These are phyloP conservation scores for Nannizziopsis barbatae DNA, from an alignment of 2,329 filamentous ascomycete species.

Conservation along the genomic window DNA sequence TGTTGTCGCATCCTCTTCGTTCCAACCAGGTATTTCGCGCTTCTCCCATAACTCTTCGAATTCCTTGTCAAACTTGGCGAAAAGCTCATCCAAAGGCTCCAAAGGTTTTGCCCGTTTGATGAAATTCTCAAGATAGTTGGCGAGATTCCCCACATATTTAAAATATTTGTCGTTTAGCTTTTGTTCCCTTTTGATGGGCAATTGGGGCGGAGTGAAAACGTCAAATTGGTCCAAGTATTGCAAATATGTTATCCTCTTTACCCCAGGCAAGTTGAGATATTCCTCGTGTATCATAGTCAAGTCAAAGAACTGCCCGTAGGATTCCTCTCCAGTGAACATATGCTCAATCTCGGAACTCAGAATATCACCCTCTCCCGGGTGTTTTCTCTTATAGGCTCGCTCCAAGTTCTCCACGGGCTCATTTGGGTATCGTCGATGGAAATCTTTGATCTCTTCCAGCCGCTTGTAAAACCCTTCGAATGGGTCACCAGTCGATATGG, in stretches of 20 bases:
- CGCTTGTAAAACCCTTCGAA: slow-evolving; percentile 89
- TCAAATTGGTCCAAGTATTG: slow-evolving; percentile 92
- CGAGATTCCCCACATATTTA: slow-evolving; percentile 69
- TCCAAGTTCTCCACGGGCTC: slow-evolving; percentile 93
- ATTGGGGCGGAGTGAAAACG: slow-evolving; percentile 62
- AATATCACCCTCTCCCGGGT: slow-evolving; percentile 53
- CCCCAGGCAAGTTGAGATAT: slow-evolving; percentile 77
- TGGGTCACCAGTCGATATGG: slow-evolving; percentile 71
- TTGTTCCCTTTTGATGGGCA: slow-evolving; percentile 64
- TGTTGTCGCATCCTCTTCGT: slow-evolving; percentile 40
- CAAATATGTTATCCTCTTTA: slow-evolving; percentile 76
- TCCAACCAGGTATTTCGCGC: slow-evolving; percentile 71
- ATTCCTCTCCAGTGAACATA: slow-evolving; percentile 93
- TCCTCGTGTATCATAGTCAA: slow-evolving; percentile 72
- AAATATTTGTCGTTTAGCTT: slow-evolving; percentile 93
- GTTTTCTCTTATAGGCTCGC: slow-evolving; percentile 68
- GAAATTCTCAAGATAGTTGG: slow-evolving; percentile 76
- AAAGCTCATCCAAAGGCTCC: slow-evolving; percentile 70
- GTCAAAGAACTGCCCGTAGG: slow-evolving; percentile 85
- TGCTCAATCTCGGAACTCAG: slow-evolving; percentile 63
- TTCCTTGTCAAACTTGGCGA: slow-evolving; percentile 65
- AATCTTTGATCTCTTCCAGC: slow-evolving; percentile 66
- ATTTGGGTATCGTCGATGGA: slow-evolving; percentile 84
- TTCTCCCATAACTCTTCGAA: slow-evolving; percentile 75
- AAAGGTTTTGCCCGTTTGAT: slow-evolving; percentile 74